A percentile compares a stretch with the other conserved stretches of the same genome.
Conservation (phyloP, 768 basidiomycete species). For the Dacryopinax spathularia region DNA sequence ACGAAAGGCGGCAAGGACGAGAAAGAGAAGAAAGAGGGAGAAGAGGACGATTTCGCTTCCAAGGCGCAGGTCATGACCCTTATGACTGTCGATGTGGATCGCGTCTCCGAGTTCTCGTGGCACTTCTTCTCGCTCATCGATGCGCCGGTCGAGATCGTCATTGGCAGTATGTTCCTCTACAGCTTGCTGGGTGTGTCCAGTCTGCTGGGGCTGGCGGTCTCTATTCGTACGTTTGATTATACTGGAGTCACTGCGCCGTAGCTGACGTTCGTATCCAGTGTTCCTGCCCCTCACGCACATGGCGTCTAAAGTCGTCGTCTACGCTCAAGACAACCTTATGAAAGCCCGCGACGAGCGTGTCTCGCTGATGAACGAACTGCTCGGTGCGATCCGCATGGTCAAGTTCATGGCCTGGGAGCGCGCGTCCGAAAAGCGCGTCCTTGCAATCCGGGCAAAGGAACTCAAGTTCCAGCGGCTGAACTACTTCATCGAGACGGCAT, state of each 20-base stretch:
- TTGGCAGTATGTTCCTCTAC: constrained; percentile 66
- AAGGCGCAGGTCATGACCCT: constrained; percentile 83
- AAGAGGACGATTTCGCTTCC: constrained; percentile 36
- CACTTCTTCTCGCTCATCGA: constrained; percentile 69
- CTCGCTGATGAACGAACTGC: constrained; percentile 79
- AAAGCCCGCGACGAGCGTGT: constrained; percentile 84
- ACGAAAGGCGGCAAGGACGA: constrained; percentile 25
- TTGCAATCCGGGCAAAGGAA: constrained; percentile 64
- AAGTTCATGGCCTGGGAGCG: constrained; percentile 98
- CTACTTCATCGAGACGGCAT: constrained; percentile 61
- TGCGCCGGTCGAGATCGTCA: constrained; percentile 60
- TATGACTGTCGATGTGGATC: constrained; percentile 89
- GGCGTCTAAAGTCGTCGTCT: constrained; percentile 64
- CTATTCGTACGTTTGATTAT: constrained; percentile 21
- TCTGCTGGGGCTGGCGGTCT: constrained; percentile 15
- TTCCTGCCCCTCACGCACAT: constrained; percentile 66
- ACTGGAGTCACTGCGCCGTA: not conserved
- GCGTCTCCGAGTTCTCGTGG: constrained; percentile 73
- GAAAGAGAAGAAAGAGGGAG: constrained; percentile 39
- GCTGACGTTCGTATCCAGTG: constrained; percentile 15
- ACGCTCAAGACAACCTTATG: constrained; percentile 75
- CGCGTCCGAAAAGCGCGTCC: constrained; percentile 63
- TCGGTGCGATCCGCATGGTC: constrained; percentile 83
- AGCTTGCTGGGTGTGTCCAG: constrained; percentile 46
- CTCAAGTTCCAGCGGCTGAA: constrained; percentile 73